Base-by-base conservation (phyloP, 1,284 basidiomycete species). In the Cutaneotrichosporon dermatis region DNA sequence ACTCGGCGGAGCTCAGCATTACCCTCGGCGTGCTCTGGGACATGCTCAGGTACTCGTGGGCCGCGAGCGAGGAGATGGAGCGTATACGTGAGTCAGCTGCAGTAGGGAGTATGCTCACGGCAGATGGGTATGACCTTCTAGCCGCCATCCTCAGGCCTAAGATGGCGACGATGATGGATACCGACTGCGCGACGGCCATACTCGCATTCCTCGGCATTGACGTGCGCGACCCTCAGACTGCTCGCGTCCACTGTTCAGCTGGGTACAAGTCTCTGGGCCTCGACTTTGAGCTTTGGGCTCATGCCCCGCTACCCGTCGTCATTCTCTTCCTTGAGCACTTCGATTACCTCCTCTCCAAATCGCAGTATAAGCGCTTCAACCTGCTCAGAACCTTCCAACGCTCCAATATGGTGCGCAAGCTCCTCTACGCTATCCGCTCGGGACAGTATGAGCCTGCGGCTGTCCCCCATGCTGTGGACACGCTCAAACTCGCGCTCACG, bases 1-100 rank as follows among this genome's bases (percentile, higher is more conserved):
- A 84, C 1, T 74, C 85, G 0, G 87, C 87, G 62, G 87, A 92
- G 66, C 74, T 96, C 4, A 87, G 86, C 0, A 80, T 85, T 35
- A 83, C 89, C 0, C 75, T 95, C 12, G 80, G 84, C 4, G 84
- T 96, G 25, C 78, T 96, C 40, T 82, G 85, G 5, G 88, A 93
- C 68, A 85, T 88, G 5, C 76, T 95, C 42, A 84, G 84, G 61
- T 86, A 88, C 65, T 90, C 86, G 68, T 97, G 94, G 94, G 85
- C 89, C 69, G 91, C 90, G 68, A 92, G 89, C 44, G 92, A 93
- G 69, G 91, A 93, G 69, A 91, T 92, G 86, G 91, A 94, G 71
- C 80, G 86, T 40, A 79, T 92, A 49, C 85, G 90, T 89, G 69
- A 71, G 86, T 80, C 3, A 7, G 6, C 15, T 16, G 25, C 4